These are phyloP conservation scores for Triglochin maritima DNA, from an alignment of 106 monocot species.

Conservation along the genomic window DNA sequence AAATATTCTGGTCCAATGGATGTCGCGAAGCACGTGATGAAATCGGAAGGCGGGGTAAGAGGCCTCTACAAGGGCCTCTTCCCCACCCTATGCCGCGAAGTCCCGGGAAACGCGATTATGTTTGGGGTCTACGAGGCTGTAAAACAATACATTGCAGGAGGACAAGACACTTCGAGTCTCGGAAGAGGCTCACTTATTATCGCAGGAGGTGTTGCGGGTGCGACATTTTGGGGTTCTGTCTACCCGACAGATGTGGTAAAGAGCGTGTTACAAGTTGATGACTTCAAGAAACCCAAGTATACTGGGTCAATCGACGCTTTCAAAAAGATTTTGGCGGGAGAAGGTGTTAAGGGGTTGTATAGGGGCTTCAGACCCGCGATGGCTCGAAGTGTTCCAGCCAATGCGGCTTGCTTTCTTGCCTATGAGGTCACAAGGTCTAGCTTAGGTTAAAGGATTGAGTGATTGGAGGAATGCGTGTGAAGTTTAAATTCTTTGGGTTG, in stretches of 20 bases:
- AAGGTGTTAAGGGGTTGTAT: constrained; percentile 81
- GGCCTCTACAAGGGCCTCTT: constrained; percentile 74
- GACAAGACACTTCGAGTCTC: constrained; percentile 54
- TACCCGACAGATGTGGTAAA: constrained; percentile 91
- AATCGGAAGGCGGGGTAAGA: constrained; percentile 58
- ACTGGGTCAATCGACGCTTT: constrained; percentile 60
- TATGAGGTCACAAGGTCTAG: constrained; percentile 75
- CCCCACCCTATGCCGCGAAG: constrained; percentile 70
- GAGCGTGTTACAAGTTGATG: constrained; percentile 86
- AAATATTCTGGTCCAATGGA: constrained; percentile 87
- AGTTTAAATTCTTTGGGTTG: too few species aligned
- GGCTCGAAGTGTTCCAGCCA: constrained; percentile 84
- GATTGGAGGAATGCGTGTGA: too few species aligned
- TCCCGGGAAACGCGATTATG: constrained; percentile 81
- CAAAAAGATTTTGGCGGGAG: constrained; percentile 63
- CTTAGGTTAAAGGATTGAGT: constrained; percentile 27
- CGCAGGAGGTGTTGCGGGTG: constrained; percentile 80
- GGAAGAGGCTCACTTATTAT: constrained; percentile 62
- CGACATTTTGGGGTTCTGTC: constrained; percentile 51
- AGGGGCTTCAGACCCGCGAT: constrained; percentile 89
- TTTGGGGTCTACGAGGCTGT: constrained; percentile 87
- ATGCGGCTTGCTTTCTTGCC: constrained; percentile 85
- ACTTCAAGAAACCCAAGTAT: constrained; percentile 68
- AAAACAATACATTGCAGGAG: constrained; percentile 60
- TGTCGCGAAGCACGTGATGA: constrained; percentile 79